A percentile compares a stretch with the other conserved stretches of the same genome.
These are phyloP conservation scores for Pelagophyceae sp. DNA, from an alignment of 352 stramenopile genomes.

Conservation along the genomic window DNA sequence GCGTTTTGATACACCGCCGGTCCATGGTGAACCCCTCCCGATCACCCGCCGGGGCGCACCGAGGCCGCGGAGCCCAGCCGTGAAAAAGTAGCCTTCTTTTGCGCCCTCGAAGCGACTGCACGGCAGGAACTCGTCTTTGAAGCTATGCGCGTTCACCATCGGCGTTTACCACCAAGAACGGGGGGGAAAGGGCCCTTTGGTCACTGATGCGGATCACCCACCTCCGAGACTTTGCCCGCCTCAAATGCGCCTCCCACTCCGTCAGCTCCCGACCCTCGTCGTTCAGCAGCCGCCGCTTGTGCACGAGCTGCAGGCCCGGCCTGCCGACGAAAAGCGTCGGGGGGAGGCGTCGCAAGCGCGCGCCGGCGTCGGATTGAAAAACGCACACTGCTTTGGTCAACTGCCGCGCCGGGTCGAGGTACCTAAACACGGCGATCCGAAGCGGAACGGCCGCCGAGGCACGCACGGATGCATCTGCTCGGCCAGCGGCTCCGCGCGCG, in stretches of 20 bases:
- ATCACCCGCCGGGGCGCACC: too few species aligned
- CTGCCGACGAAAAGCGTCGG: background rate
- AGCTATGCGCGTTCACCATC: background rate
- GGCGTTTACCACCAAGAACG: background rate
- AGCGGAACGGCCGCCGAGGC: too few species aligned
- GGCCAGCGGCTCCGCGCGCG: too few species aligned
- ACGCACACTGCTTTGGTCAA: slow-evolving; percentile 9
- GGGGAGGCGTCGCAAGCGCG: background rate
- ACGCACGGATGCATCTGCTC: too few species aligned
- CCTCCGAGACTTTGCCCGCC: background rate
- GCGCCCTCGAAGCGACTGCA: background rate
- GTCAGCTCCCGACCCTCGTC: slow-evolving; percentile 17
- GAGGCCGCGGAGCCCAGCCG: background rate
- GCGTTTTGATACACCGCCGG: too few species aligned
- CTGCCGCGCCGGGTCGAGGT: slow-evolving; percentile 8
- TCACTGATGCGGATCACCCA: background rate
- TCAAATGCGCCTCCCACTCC: background rate
- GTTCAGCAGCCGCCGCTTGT: slow-evolving; percentile 1
- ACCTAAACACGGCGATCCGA: background rate
- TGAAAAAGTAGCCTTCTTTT: slow-evolving; percentile 15
- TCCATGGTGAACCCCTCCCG: too few species aligned
- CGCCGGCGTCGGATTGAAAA: background rate
- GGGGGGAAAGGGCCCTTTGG: background rate
- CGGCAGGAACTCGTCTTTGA: slow-evolving; percentile 17
- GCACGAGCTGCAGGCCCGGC: slow-evolving; percentile 8